Conservation (phyloP, 164 flowering plant genomes). For the Chloranthus sessilifolius region DNA sequence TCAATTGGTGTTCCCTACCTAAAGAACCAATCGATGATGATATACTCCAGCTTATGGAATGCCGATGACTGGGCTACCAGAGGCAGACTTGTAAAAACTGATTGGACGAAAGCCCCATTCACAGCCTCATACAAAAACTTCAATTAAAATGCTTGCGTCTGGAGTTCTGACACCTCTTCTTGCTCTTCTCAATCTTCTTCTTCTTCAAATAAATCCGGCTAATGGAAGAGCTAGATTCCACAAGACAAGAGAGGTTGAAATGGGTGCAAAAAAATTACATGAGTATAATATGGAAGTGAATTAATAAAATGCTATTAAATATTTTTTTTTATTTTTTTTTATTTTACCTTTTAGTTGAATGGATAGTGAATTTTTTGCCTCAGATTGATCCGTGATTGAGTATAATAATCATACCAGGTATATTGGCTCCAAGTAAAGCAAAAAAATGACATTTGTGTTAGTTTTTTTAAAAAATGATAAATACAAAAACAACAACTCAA, state of each 20-base stretch:
- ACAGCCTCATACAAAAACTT: slow-evolving; percentile 28
- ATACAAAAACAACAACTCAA: too few species aligned
- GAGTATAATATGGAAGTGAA: too few species aligned
- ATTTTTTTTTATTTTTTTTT: too few species aligned
- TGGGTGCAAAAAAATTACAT: slow-evolving; percentile 10
- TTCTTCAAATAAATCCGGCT: not conserved
- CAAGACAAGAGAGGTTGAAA: slow-evolving; percentile 1
- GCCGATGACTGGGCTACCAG: slow-evolving; percentile 4
- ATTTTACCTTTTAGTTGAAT: too few species aligned
- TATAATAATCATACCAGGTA: too few species aligned
- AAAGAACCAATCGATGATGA: slow-evolving; percentile 31
- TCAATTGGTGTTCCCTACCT: slow-evolving; percentile 29
- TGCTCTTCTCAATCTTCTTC: too few species aligned
- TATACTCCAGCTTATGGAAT: slow-evolving; percentile 24
- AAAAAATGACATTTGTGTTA: too few species aligned
- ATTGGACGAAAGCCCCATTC: slow-evolving; percentile 34
- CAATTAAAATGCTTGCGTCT: slow-evolving; percentile 20
- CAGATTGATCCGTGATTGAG: too few species aligned
- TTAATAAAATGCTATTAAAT: too few species aligned
- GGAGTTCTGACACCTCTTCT: not conserved
- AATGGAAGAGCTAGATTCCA: not conserved
- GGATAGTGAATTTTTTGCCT: too few species aligned
- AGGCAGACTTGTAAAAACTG: slow-evolving; percentile 4
- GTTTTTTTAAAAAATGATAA: too few species aligned
- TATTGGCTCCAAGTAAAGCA: too few species aligned